Evolutionary conservation across 1,284 basidiomycete genomes (phyloP), one percentile per base, ranked within the genome.

Genomic region (Gomphus sp.): DNA sequence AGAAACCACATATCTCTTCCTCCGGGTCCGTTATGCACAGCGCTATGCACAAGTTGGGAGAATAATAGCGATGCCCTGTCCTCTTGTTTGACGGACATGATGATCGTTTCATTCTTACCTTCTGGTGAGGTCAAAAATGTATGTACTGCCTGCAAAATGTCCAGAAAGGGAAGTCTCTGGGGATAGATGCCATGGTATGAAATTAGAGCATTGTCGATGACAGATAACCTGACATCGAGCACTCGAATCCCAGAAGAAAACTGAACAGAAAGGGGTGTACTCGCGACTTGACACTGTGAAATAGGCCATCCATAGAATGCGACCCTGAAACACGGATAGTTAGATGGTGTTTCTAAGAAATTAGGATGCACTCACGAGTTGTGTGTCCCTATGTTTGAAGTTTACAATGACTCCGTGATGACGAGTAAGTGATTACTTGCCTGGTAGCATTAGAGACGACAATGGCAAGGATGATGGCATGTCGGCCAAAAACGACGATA

Each of bases 81-180:
- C 69, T 95, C 93, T 69, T 94, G 88, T 70, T 95, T 94, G 68
- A 96, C 80, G 11, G 84, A 92, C 73, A 93, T 81, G 41, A 95
- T 78, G 44, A 95, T 68, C 0, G 88, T 87, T 70, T 95, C 92
- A 44, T 75, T 76, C 2, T 72, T 75, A 0, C 84, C 80, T 3
- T 66, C 63, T 0, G 85, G 76, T 0, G 76, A 73, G 8, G 76
- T 76, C 43, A 95, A 80, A 71, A 91, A 96, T 1, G 68, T 64
- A 63, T 85, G 75, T 10, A 93, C 66, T 22, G 75, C 74, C 3
- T 74, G 64, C 12, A 94, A 75, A 55, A 89, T 81, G 14, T 77
- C 73, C 59, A 80, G 72, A 69, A 92, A 93, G 0, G 84, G 74
- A 0, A 82, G 79, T 57, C 78, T 75, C 68, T 94, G 80, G 0